These are phyloP conservation scores for Melampsora abietis-canadensis DNA, from an alignment of 1,284 basidiomycete species.

Conservation along the genomic window DNA sequence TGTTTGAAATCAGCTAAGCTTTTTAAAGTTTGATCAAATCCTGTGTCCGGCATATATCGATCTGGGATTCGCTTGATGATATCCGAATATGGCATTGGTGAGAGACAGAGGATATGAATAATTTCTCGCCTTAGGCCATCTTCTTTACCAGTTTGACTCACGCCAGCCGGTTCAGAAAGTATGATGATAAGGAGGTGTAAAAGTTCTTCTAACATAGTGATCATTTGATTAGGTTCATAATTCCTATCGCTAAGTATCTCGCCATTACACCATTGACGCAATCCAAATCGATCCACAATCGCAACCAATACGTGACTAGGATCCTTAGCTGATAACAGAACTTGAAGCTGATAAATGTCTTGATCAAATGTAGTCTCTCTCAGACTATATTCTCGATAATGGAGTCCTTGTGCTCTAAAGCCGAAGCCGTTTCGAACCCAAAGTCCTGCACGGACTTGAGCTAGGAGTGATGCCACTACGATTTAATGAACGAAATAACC, in stretches of 20 bases:
- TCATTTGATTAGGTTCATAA: slow-evolving; percentile 70
- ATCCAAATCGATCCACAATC: slow-evolving; percentile 83
- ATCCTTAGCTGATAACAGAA: slow-evolving; percentile 56
- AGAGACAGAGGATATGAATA: slow-evolving; percentile 83
- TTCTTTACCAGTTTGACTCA: slow-evolving; percentile 68
- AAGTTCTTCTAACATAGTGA: slow-evolving; percentile 87
- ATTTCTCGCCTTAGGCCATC: slow-evolving; percentile 76
- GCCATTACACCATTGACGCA: slow-evolving; percentile 74
- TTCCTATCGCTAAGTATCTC: slow-evolving; percentile 59
- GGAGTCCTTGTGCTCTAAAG: slow-evolving; percentile 89
- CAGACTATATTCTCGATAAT: slow-evolving; percentile 93
- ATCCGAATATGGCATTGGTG: slow-evolving; percentile 84
- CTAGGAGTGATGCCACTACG: slow-evolving; percentile 77
- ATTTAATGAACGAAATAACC: slow-evolving; percentile 13
- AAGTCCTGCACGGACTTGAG: slow-evolving; percentile 88
- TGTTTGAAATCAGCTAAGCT: slow-evolving; percentile 78
- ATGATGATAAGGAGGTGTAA: slow-evolving; percentile 83
- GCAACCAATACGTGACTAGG: slow-evolving; percentile 76
- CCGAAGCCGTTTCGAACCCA: slow-evolving; percentile 98
- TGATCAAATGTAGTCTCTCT: slow-evolving; percentile 96
- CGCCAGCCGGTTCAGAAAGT: slow-evolving; percentile 74
- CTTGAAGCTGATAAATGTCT: slow-evolving; percentile 87
- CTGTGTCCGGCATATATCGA: slow-evolving; percentile 76
- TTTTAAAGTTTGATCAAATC: slow-evolving; percentile 74
- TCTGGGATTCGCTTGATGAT: slow-evolving; percentile 87